phyloP scores from a whole-genome alignment of 257 asterid species.

The Henckelia pumila region DNA sequence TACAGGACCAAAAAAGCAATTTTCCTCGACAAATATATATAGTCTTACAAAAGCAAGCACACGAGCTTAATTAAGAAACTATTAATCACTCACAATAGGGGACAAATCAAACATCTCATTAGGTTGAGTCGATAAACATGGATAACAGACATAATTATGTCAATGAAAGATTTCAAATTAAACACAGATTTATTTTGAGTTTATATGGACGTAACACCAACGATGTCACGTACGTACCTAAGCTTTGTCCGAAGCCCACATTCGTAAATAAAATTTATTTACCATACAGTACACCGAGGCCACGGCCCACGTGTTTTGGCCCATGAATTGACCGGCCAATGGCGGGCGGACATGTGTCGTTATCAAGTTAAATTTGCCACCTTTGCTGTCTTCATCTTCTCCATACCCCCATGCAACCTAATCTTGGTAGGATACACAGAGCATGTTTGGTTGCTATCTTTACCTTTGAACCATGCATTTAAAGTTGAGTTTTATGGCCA shows the following conservation, averaged over 20 bases:
- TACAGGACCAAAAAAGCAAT: too few species aligned
- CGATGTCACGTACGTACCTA: not conserved
- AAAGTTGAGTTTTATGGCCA: not conserved
- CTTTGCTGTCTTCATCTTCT: conserved; percentile 10
- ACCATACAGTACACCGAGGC: conserved; percentile 10
- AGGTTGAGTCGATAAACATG: too few species aligned
- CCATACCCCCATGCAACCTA: conserved; percentile 15
- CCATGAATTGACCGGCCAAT: conserved; percentile 10
- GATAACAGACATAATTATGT: too few species aligned
- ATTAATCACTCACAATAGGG: too few species aligned
- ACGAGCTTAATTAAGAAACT: too few species aligned
- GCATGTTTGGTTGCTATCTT: conserved; percentile 28
- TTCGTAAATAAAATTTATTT: not conserved
- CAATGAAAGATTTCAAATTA: conserved; percentile 12
- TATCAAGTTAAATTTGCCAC: conserved; percentile 1
- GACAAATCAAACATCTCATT: too few species aligned
- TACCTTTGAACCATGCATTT: not conserved
- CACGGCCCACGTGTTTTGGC: conserved; percentile 6
- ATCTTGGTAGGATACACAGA: conserved; percentile 21
- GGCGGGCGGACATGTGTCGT: conserved; percentile 2
- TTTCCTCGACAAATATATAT: too few species aligned
- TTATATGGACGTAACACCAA: not conserved
- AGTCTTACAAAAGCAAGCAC: too few species aligned
- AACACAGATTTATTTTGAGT: not conserved
- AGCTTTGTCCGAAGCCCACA: conserved; percentile 23